These are phyloP conservation scores for Suhomyces pyralidae DNA, from an alignment of 805 yeast species.

Conservation along the genomic window DNA sequence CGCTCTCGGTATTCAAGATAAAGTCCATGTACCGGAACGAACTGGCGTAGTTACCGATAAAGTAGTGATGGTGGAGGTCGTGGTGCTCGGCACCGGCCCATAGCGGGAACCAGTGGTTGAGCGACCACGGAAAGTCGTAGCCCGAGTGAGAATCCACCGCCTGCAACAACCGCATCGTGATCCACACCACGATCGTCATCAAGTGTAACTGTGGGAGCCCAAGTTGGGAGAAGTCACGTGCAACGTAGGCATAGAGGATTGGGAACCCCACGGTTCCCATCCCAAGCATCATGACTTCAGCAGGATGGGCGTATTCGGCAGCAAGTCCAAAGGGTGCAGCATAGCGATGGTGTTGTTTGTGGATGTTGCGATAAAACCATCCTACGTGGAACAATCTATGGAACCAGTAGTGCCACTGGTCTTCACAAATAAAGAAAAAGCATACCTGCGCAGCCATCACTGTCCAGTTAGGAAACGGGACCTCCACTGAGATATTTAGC, in stretches of 20 bases:
- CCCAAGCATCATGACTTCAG: slow-evolving; percentile 55
- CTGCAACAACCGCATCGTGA: slow-evolving; percentile 50
- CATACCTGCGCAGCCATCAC: slow-evolving; percentile 45
- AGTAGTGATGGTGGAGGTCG: slow-evolving; percentile 58
- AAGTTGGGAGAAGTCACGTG: slow-evolving; percentile 24
- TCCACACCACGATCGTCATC: slow-evolving; percentile 54
- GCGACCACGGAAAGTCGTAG: slow-evolving; percentile 61
- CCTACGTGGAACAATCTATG: slow-evolving; percentile 58
- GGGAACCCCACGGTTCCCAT: slow-evolving; percentile 63
- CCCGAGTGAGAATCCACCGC: slow-evolving; percentile 64
- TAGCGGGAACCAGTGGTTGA: slow-evolving; percentile 54
- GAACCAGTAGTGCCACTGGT: slow-evolving; percentile 60
- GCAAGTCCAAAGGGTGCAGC: slow-evolving; percentile 63
- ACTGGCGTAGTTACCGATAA: slow-evolving; percentile 57
- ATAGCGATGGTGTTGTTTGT: slow-evolving; percentile 58
- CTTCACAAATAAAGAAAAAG: slow-evolving; percentile 52
- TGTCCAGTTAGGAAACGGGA: slow-evolving; percentile 50
- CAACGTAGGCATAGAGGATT: slow-evolving; percentile 48
- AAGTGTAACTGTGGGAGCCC: slow-evolving; percentile 42
- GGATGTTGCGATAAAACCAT: slow-evolving; percentile 53
- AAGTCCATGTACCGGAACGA: slow-evolving; percentile 60
- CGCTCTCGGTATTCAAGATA: slow-evolving; percentile 52
- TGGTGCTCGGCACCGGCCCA: slow-evolving; percentile 69
- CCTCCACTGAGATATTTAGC: slow-evolving; percentile 47
- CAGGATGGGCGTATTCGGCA: slow-evolving; percentile 62